These are phyloP conservation scores for Stenocarpella maydis DNA, from an alignment of 2,329 filamentous ascomycete species.

Conservation along the genomic window DNA sequence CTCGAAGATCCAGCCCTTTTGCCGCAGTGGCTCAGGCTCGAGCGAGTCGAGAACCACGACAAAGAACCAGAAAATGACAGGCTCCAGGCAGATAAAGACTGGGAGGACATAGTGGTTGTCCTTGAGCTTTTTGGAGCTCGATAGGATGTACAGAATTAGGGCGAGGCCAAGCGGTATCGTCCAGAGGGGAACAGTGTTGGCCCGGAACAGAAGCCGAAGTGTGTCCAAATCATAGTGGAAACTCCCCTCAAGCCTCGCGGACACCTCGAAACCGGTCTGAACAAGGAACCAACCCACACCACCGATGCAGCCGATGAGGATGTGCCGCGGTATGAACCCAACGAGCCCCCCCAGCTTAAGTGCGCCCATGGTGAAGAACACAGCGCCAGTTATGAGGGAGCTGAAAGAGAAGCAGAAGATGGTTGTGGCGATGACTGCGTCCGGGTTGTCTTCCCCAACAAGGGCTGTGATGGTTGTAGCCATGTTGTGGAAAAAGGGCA, in stretches of 20 bases:
- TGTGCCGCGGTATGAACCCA: slow-evolving; percentile 95
- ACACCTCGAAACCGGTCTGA: slow-evolving; percentile 91
- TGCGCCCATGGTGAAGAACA: slow-evolving; percentile 90
- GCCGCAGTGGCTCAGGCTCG: slow-evolving; percentile 71
- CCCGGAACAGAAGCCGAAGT: slow-evolving; percentile 74
- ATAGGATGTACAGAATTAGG: slow-evolving; percentile 69
- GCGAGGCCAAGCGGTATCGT: slow-evolving; percentile 79
- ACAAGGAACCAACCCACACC: slow-evolving; percentile 96
- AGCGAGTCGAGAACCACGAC: slow-evolving; percentile 75
- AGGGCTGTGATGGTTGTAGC: slow-evolving; percentile 82
- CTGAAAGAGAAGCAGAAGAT: slow-evolving; percentile 91
- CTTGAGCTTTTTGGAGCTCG: slow-evolving; percentile 67
- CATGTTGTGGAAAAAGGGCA: slow-evolving; percentile 99
- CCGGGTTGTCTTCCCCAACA: slow-evolving; percentile 81
- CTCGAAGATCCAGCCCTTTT: slow-evolving; percentile 89
- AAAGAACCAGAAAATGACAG: slow-evolving; percentile 79
- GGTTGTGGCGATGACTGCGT: slow-evolving; percentile 91
- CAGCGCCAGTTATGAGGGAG: slow-evolving; percentile 86
- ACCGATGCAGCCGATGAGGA: slow-evolving; percentile 95
- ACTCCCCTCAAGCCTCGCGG: slow-evolving; percentile 84
- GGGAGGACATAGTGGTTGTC: slow-evolving; percentile 84
- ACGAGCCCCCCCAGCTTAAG: slow-evolving; percentile 92
- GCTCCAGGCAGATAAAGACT: slow-evolving; percentile 82
- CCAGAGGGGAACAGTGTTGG: slow-evolving; percentile 85
- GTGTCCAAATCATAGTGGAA: slow-evolving; percentile 84